Base-by-base conservation (phyloP, 1,284 basidiomycete species). In the Peniophora sp. region DNA sequence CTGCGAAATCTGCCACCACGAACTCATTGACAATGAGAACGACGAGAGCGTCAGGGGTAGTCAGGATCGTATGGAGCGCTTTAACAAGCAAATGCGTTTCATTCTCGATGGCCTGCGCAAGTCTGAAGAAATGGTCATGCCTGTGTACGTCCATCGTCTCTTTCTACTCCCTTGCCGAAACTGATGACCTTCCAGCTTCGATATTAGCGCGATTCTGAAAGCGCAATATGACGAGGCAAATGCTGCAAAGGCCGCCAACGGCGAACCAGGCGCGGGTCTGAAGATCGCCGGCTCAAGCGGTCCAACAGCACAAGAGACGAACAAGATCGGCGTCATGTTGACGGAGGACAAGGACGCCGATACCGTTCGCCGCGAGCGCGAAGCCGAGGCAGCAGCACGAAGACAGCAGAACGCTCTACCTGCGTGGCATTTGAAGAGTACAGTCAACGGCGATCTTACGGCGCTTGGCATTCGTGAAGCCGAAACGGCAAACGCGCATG, bases 31-130 rank as follows among this genome's bases (percentile, higher is more conserved):
- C 68, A 95, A 97, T 61, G 95, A 97, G 67, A 85, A 92, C 60
- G 85, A 87, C 9, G 89, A 91, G 65, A 89, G 83, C 55, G 85
- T 91, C 14, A 74, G 76, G 53, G 87, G 89, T 14, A 91, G 85
- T 59, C 89, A 95, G 66, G 96, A 98, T 66, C 79, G 91, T 51
- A 96, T 99, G 89, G 90, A 93, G 67, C 75, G 92, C 53, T 95
- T 99, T 68, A 97, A 97, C 68, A 78, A 84, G 53, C 92, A 96
- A 65, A 94, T 95, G 69, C 79, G 84, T 43, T 87, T 87, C 57
- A 85, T 99, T 43, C 79, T 87, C 17, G 90, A 93, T 59, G 89
- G 91, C 3, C 68, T 99, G 58, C 85, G 92, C 61, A 85, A 85
- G 64, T 90, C 92, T 51, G 96, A 98, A 61, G 80, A 83, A n/a